Base-by-base conservation (phyloP, 2,329 filamentous ascomycete species). In the Colletotrichum kahawae region DNA sequence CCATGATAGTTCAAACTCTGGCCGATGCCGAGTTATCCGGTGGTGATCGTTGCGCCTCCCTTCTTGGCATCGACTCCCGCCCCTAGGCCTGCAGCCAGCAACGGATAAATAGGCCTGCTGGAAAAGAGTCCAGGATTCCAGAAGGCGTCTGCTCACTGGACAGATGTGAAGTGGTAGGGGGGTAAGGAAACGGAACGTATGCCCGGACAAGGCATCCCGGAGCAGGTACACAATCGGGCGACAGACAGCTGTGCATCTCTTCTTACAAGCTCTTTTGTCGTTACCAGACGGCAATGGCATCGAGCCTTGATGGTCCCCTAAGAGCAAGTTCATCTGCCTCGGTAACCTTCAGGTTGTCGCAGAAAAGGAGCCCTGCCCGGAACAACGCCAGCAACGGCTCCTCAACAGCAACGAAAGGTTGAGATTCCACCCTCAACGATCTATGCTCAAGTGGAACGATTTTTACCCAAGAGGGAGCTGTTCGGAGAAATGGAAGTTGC, bases 401-500 rank as follows among this genome's bases (percentile, higher is more conserved):
- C 72, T 68, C 69, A 75, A 72, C 69, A 64, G 56, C 63, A 13
- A 34, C 62, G 21, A 67, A 71, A 13, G 72, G 63, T 75, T 75
- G 72, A 27, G 69, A 51, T 67, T 29, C 54, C 54, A 21, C 38
- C 33, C 72, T 67, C 72, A 72, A 75, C 72, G 69, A 62, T 29
- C 6, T 29, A 13, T 56, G 43, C 21, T 31, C 34, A 13, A 54
- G 72, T 72, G 72, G 72, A 64, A 75, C 69, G 69, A 75, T 67
- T 75, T 36, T 51, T n/a, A 1, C 65, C 27, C 13, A 36, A 60
- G 21, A 29, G 31, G 16, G 29, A 56, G 63, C 56, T 36, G 54
- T 21, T 64, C 72, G 72, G 72, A 75, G 72, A 67, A 75, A 75
- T 71, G 72, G 72, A 75, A 75, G 62, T 27, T 71, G 60, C 60